Base-by-base conservation (phyloP, 2,329 filamentous ascomycete genomes). In the Pyrenophora seminiperda region DNA sequence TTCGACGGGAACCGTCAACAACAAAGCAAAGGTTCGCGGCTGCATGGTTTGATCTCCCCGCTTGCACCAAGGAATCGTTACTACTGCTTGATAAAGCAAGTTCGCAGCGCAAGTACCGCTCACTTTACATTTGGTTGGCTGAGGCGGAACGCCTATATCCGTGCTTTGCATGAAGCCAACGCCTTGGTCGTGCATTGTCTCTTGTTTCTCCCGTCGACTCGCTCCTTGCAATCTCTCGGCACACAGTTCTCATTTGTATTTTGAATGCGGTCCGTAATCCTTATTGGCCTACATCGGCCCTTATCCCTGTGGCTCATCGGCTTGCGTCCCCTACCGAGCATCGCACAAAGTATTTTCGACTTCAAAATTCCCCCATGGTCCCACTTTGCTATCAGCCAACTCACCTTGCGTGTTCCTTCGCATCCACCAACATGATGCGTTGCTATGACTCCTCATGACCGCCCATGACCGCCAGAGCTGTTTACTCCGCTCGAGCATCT, bases 201-300 rank as follows among this genome's bases (percentile, higher is more conserved):
- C 53, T 27, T 27, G 58, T 59, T 62, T 63, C 59, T 66, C 54
- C 62, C 61, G 61, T 67, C 59, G 55, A 55, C 59, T 50, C 59
- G 53, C 56, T 53, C 61, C 63, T 59, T 70, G 61, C 51, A 67
- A 65, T 68, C 52, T 68, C 59, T 68, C 62, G 60, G 58, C 62
- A 61, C 68, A 71, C 68, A 71, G 63, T 66, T 61, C 58, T 54
- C 67, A 63, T 62, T 67, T 53, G 63, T 65, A 70, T 69, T 69
- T 71, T 65, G 56, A 58, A 45, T 37, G 44, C 51, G 47, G 52
- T 51, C 18, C 46, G 36, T 34, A 20, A 14, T 54, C 62, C 58
- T 59, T 50, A 72, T 71, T 73, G 68, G 70, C 48, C 36, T 34
- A 39, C 47, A 39, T 56, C 49, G 50, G 54, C 38, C 43, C 51